Base-by-base conservation (phyloP, 2,329 filamentous ascomycete genomes). In the Nigrospora oryzae region DNA sequence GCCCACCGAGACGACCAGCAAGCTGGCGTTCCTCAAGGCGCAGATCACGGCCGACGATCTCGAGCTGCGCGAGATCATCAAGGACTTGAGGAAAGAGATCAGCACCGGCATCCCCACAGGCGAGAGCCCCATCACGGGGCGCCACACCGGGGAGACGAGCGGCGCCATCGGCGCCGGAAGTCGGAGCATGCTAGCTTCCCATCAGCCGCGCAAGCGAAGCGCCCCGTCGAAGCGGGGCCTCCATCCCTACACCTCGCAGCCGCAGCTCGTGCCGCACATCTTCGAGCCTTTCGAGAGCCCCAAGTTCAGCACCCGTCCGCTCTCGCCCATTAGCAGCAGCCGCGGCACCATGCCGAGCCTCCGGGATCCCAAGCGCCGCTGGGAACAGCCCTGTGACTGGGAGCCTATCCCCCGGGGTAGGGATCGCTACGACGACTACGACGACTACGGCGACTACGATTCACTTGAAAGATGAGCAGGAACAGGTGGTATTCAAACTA, bases 1-100 rank as follows among this genome's bases (percentile, higher is more conserved):
- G 35, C 55, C 67, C 45, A 63, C 64, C 3, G 65, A 65, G 30
- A 72, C 79, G 31, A 30, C 32, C 11, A 15, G 23, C 35, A 28
- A 28, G 23, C 56, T 81, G 4, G 66, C 73, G 10, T 93, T 93
- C 59, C 75, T 97, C 42, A 83, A 79, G 55, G 91, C 93, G 0
- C 93, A 98, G 63, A 93, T 96, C 53, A 79, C 81, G 6, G 77
- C 72, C 32, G 73, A 81, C 44, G 86, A 94, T 36, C 67, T 77
- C 28, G 90, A 96, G 59, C 69, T 97, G 2, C 74, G 74, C 12
- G 75, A 84, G 1, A 82, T 95, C 36, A 64, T 94, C 52, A 84
- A 78, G 49, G 75, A 82, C 1, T 62, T 73, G 40, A 42, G 11
- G 12, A 28, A 42, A 11, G 33, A 35, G 33, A 35, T 23, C 23